Percentiles rank a stretch among this genome's conserved stretches.
Conservation (phyloP, 169 alveolate species). For the Cyclospora cayetanensis region DNA sequence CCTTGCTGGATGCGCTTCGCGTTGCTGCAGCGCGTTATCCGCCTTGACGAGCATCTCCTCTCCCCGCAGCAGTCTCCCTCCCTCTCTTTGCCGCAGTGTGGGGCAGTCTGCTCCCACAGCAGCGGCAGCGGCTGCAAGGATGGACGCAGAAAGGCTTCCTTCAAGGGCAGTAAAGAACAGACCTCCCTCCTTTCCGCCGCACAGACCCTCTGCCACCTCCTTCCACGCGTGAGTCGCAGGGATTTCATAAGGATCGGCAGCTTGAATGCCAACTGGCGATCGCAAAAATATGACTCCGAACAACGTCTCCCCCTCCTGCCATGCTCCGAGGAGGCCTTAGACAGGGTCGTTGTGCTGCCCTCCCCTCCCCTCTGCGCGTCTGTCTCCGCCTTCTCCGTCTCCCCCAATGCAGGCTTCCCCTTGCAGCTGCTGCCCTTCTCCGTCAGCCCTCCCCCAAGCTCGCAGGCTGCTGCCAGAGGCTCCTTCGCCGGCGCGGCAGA, state of each 20-base stretch:
- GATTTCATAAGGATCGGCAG: constrained; percentile 17
- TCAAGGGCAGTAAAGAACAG: no score
- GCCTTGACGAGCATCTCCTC: constrained; percentile 36
- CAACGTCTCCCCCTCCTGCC: neutral
- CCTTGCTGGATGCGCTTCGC: constrained; percentile 54
- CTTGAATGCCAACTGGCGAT: constrained; percentile 13
- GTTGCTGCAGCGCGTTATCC: constrained; percentile 7
- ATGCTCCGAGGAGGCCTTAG: constrained; percentile 14
- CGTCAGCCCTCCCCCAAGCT: neutral
- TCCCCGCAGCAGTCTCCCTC: constrained; percentile 15
- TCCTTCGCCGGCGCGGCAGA: no score
- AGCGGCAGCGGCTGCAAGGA: neutral
- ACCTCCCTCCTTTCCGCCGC: no score
- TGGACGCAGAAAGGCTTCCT: constrained; percentile 6
- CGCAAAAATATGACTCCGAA: neutral
- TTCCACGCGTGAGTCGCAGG: neutral
- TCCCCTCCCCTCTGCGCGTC: constrained; percentile 21
- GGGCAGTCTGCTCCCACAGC: constrained; percentile 14
- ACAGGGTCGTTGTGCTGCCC: neutral
- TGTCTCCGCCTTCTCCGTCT: neutral
- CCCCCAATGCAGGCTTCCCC: constrained; percentile 22
- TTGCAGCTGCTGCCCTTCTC: neutral
- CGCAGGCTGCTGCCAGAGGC: no score
- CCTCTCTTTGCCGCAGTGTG: neutral
- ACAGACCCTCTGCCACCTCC: constrained; percentile 16